These are phyloP conservation scores for Diatrype stigma DNA, from an alignment of 2,329 filamentous ascomycete species.

Conservation along the genomic window DNA sequence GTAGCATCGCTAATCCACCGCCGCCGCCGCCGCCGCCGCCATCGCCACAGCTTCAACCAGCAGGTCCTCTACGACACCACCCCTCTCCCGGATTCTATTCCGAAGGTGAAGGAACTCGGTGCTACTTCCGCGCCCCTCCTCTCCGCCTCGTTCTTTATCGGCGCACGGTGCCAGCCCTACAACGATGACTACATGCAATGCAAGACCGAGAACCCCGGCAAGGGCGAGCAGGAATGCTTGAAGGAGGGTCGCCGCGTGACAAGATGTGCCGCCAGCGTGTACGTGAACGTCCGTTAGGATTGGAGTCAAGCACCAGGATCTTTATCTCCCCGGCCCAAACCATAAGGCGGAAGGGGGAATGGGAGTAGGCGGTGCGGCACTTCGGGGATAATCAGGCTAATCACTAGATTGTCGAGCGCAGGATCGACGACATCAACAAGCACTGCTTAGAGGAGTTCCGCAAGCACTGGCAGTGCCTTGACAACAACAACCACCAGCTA, in stretches of 20 bases:
- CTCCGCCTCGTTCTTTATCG: conserved; percentile 94
- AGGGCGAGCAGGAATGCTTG: conserved; percentile 90
- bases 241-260: conserved; percentile 96
- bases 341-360: not conserved
- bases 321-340: not conserved
- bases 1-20: conserved; percentile 19
- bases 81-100: conserved; percentile 86
- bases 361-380: not conserved
- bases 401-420: conserved; percentile 32
- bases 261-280: conserved; percentile 94
- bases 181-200: conserved; percentile 99
- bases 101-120: conserved; percentile 89
- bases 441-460: conserved; percentile 89
- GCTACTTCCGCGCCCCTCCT: conserved; percentile 87
- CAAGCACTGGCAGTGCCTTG: conserved; percentile 90
- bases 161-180: conserved; percentile 87
- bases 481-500: conserved; percentile 95
- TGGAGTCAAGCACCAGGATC: too few relatives aligned
- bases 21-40: conserved; percentile 70
- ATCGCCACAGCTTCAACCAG: conserved; percentile 90
- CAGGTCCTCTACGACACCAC: conserved; percentile 92
- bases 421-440: conserved; percentile 92
- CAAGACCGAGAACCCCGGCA: conserved; percentile 90
- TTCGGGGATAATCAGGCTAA: not conserved
- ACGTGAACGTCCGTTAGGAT: conserved; percentile 40